Percentiles rank a stretch among this genome's conserved stretches.
These are phyloP conservation scores for Aureobasidium sp. DNA, from an alignment of 2,329 filamentous ascomycete species.

Conservation along the genomic window DNA sequence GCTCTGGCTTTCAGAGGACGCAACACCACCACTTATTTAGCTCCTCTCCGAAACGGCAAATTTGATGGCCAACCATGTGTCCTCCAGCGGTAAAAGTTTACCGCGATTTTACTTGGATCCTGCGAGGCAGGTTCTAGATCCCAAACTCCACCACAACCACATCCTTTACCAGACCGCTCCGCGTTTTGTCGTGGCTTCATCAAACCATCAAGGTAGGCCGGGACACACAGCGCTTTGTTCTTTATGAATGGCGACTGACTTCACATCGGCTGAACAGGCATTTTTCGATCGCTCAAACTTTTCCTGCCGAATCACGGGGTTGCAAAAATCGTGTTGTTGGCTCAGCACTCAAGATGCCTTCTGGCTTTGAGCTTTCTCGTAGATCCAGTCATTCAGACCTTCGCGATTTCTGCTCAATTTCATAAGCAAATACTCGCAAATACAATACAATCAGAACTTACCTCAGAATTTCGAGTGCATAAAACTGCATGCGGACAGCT, in stretches of 20 bases:
- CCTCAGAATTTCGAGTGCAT: slow-evolving; percentile 69
- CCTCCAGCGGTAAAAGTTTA: slow-evolving; percentile 24
- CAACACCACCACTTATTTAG: slow-evolving; percentile 19
- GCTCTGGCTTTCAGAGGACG: slow-evolving; percentile 9
- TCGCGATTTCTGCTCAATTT: slow-evolving; percentile 59
- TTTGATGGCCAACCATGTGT: slow-evolving; percentile 20
- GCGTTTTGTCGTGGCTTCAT: neutral
- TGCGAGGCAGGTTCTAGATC: slow-evolving; percentile 22
- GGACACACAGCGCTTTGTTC: neutral
- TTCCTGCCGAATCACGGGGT: neutral
- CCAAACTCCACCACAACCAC: neutral
- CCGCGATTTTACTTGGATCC: slow-evolving; percentile 24
- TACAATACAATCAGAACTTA: slow-evolving; percentile 30
- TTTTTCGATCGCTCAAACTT: no score
- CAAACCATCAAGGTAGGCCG: neutral
- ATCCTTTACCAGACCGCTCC: neutral
- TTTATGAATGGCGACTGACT: neutral
- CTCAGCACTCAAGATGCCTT: slow-evolving; percentile 35
- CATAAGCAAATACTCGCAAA: slow-evolving; percentile 15
- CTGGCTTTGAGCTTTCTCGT: slow-evolving; percentile 68
- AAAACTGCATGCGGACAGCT: slow-evolving; percentile 74
- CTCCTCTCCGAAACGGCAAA: neutral
- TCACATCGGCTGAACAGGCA: no score
- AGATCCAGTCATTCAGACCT: slow-evolving; percentile 95
- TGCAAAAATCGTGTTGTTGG: neutral